Evolutionary conservation across 768 basidiomycete genomes (phyloP).

Genomic region (Tylopilus sp.): DNA sequence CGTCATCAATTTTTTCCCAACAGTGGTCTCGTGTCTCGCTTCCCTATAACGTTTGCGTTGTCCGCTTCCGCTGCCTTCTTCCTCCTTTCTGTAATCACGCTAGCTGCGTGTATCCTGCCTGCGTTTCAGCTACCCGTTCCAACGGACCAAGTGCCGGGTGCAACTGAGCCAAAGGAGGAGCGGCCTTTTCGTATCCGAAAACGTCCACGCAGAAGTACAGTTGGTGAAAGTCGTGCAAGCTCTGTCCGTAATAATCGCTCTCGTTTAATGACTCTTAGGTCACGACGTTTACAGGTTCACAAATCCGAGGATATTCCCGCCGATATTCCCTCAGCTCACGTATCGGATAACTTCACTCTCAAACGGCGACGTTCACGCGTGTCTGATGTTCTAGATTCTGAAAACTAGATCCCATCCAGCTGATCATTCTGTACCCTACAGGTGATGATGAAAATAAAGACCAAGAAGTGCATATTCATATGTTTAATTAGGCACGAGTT

Average conservation of each 20-base stretch:
- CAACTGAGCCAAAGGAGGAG: constrained; percentile 18
- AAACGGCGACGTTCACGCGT: constrained; percentile 46
- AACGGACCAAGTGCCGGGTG: constrained; percentile 10
- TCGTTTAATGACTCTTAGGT: not conserved
- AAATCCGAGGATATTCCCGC: constrained; percentile 28
- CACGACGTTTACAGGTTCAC: constrained; percentile 19
- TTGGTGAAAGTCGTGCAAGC: constrained; percentile 20
- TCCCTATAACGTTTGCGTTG: constrained; percentile 57
- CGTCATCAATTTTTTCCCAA: constrained; percentile 1
- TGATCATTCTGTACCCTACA: constrained; percentile 9
- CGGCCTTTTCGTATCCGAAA: constrained; percentile 24
- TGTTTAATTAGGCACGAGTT: constrained; percentile 24
- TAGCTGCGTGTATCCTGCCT: constrained; percentile 55
- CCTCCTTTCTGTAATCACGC: constrained; percentile 40
- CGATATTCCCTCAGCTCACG: constrained; percentile 30
- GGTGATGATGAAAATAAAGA: constrained; percentile 10
- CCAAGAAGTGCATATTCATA: constrained; percentile 16
- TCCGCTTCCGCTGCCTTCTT: constrained; percentile 45
- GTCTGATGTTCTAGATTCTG: constrained; percentile 30
- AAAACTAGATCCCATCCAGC: constrained; percentile 19
- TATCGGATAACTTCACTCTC: constrained; percentile 32
- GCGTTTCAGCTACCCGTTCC: constrained; percentile 30
- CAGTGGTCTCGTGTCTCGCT: constrained; percentile 69
- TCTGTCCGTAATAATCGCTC: constrained; percentile 19
- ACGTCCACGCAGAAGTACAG: constrained; percentile 23